phyloP scores from a whole-genome alignment of 352 stramenopile genomes.

The Phytophthora crassamura region DNA sequence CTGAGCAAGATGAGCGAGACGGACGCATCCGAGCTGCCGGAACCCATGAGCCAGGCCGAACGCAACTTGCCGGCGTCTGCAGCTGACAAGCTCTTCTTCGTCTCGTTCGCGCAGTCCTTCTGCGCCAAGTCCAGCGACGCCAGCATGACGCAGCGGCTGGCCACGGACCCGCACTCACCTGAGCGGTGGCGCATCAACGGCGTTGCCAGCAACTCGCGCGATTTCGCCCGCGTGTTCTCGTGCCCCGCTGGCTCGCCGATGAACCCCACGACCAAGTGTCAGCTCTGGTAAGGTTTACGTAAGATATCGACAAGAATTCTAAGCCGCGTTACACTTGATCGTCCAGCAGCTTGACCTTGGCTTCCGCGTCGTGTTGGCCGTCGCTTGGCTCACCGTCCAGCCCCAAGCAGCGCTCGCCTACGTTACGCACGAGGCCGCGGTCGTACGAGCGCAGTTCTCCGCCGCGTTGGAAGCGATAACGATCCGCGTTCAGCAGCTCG shows the following conservation, averaged over 20 bases:
- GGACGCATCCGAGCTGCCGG: constrained; percentile 16
- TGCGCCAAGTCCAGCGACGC: constrained; percentile 73
- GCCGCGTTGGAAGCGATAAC: constrained; percentile 59
- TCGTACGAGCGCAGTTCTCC: constrained; percentile 52
- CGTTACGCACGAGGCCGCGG: constrained; percentile 51
- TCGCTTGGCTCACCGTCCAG: constrained; percentile 12
- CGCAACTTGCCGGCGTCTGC: constrained; percentile 20
- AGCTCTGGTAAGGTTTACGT: constrained; percentile 64
- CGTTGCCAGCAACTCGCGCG: constrained; percentile 75
- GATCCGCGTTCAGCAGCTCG: constrained; percentile 75
- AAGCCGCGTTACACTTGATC: constrained; percentile 24
- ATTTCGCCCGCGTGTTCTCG: constrained; percentile 70
- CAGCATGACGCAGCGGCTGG: constrained; percentile 53
- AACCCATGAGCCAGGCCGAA: constrained; percentile 26
- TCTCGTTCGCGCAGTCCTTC: constrained; percentile 80
- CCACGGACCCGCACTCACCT: constrained; percentile 70
- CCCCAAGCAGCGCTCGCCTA: constrained; percentile 50
- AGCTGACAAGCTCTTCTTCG: constrained; percentile 75
- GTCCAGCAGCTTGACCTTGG: constrained; percentile 35
- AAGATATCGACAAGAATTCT: constrained; percentile 29
- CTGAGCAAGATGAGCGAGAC: constrained; percentile 33
- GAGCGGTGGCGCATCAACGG: constrained; percentile 82
- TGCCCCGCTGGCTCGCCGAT: constrained; percentile 64
- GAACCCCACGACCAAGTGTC: constrained; percentile 75
- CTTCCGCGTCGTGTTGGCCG: constrained; percentile 23